phyloP scores from a whole-genome alignment of 208 protist genomes.

The Trypanosoma cruzi region DNA sequence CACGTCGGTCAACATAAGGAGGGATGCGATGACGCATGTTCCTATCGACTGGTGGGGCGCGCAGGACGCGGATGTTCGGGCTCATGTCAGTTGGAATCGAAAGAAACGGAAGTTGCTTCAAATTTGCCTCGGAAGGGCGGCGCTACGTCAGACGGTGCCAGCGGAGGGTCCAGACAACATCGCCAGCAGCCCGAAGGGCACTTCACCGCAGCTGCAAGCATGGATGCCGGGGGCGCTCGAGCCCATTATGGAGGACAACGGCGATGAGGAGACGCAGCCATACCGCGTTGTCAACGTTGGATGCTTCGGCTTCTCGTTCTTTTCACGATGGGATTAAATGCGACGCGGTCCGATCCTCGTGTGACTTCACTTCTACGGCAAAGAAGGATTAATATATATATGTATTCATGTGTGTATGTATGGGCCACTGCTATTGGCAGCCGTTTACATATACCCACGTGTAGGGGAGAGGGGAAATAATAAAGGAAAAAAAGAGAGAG shows the following conservation, averaged over 20 bases:
- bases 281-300: constrained; percentile 49
- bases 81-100: constrained; percentile 24
- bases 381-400: no score
- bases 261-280: constrained; percentile 20
- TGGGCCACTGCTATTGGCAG: no score
- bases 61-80: constrained; percentile 24
- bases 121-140: not conserved
- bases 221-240: not conserved
- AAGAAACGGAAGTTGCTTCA: constrained; percentile 27
- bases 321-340: constrained; percentile 40
- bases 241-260: constrained; percentile 1
- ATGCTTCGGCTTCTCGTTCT: constrained; percentile 70
- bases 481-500: no score
- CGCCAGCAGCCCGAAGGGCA: no score
- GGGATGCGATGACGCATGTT: constrained; percentile 14
- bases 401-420: no score
- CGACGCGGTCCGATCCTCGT: not conserved
- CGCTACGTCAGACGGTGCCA: no score
- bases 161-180: constrained; percentile 4
- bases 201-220: no score
- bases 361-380: no score
- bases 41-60: constrained; percentile 36
- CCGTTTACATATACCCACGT: no score
- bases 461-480: no score
- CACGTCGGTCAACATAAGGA: not conserved